These are phyloP conservation scores for Inga oerstediana DNA, from an alignment of 306 rosid species.

Conservation along the genomic window DNA sequence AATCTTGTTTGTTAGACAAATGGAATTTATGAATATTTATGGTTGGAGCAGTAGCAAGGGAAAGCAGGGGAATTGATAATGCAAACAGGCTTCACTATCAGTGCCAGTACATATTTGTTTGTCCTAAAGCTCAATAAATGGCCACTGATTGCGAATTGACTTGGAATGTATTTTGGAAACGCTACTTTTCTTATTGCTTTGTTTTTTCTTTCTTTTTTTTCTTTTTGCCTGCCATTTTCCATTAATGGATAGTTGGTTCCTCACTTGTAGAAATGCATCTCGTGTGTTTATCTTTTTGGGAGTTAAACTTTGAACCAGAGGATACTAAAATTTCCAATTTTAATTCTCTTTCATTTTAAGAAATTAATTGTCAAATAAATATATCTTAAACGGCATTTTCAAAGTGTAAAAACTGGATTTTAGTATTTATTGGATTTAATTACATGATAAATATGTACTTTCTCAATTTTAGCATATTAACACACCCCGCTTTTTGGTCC, in stretches of 20 bases:
- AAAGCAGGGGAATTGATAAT: constrained; percentile 32
- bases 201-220: not conserved
- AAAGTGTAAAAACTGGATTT: not conserved
- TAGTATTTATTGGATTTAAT: no score
- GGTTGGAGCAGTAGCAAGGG: constrained; percentile 26
- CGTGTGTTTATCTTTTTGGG: not conserved
- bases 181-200: not conserved
- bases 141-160: constrained; percentile 20
- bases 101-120: constrained; percentile 33
- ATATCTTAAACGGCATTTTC: not conserved
- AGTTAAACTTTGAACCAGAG: not conserved
- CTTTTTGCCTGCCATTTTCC: not conserved
- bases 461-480: no score
- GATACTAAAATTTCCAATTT: no score
- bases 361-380: no score
- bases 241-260: not conserved
- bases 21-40: not conserved
- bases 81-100: constrained; percentile 37
- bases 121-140: constrained; percentile 11
- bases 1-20: not conserved
- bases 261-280: not conserved
- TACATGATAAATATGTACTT: no score
- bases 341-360: not conserved
- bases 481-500: no score
- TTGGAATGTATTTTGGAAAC: not conserved